Conservation (phyloP, 768 basidiomycete species). For the Tremella fuciformis region DNA sequence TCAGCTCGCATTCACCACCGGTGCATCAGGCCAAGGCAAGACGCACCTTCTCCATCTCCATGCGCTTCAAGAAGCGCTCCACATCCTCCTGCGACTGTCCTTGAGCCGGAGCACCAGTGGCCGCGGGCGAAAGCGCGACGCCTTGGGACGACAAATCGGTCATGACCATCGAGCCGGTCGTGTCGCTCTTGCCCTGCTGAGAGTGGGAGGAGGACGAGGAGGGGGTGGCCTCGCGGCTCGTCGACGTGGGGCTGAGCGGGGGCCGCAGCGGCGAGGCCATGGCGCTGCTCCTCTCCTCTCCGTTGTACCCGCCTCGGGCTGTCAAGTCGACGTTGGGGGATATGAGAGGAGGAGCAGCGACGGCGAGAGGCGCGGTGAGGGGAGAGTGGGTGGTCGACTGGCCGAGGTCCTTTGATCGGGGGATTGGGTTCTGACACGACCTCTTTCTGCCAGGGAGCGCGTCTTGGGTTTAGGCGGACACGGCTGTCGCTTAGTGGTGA, state of each 20-base stretch:
- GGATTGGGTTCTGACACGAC: too few species aligned
- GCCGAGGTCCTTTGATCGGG: too few species aligned
- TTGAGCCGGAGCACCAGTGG: conserved; percentile 2
- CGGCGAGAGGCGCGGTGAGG: not conserved
- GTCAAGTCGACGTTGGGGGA: not conserved
- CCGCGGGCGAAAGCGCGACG: not conserved
- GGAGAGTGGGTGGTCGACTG: not conserved
- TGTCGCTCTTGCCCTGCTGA: conserved; percentile 9
- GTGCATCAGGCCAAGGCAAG: not conserved
- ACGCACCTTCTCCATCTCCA: conserved; percentile 50
- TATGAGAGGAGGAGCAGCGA: conserved; percentile 2
- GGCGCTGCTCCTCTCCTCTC: not conserved
- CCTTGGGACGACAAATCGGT: conserved; percentile 8
- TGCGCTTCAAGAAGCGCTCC: conserved; percentile 36
- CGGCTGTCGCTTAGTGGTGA: too few species aligned
- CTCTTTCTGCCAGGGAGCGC: too few species aligned
- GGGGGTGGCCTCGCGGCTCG: conserved; percentile 25
- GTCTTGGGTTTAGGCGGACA: too few species aligned
- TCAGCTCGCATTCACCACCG: conserved; percentile 1
- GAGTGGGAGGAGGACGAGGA: conserved; percentile 14
- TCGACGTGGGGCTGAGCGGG: conserved; percentile 6
- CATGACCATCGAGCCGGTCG: conserved; percentile 7
- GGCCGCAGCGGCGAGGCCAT: conserved; percentile 13
- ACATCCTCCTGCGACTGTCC: conserved; percentile 25
- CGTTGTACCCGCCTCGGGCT: too few species aligned